These are phyloP conservation scores for Cladosporium sp. DNA, from an alignment of 2,329 filamentous ascomycete genomes.

Conservation along the genomic window DNA sequence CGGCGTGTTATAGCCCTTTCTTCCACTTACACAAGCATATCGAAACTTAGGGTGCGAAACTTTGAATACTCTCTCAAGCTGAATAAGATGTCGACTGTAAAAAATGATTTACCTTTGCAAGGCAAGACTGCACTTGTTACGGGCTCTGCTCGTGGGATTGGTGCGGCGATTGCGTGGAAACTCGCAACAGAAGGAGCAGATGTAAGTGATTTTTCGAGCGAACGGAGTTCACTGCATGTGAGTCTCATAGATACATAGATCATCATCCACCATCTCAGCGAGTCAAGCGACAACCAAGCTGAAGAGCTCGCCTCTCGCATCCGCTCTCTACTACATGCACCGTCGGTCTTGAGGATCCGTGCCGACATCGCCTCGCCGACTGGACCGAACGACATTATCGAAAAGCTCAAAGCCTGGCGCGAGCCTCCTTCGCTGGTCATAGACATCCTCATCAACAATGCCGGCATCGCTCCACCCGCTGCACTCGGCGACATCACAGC, in stretches of 20 bases:
- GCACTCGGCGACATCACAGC: conserved; percentile 46
- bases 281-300: conserved; percentile 27
- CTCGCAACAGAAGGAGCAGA: conserved; percentile 52
- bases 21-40: neutral
- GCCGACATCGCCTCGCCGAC: conserved; percentile 43
- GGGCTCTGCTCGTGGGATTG: conserved; percentile 54
- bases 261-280: neutral
- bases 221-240: conserved; percentile 30
- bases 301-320: conserved; percentile 42
- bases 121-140: conserved; percentile 48
- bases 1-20: neutral
- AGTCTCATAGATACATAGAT: conserved; percentile 37
- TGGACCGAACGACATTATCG: conserved; percentile 43
- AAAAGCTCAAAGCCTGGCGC: conserved; percentile 42
- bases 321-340: conserved; percentile 39
- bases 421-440: conserved; percentile 32
- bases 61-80: neutral
- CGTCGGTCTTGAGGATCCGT: conserved; percentile 39
- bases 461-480: conserved; percentile 31
- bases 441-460: conserved; percentile 50
- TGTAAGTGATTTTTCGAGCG: conserved; percentile 42
- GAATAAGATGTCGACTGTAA: neutral
- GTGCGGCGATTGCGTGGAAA: conserved; percentile 51
- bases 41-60: neutral
- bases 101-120: neutral